Percentiles rank a stretch among this genome's conserved stretches.
Conservation (phyloP, 2,329 filamentous ascomycete species). For the Metarhizium sp. region DNA sequence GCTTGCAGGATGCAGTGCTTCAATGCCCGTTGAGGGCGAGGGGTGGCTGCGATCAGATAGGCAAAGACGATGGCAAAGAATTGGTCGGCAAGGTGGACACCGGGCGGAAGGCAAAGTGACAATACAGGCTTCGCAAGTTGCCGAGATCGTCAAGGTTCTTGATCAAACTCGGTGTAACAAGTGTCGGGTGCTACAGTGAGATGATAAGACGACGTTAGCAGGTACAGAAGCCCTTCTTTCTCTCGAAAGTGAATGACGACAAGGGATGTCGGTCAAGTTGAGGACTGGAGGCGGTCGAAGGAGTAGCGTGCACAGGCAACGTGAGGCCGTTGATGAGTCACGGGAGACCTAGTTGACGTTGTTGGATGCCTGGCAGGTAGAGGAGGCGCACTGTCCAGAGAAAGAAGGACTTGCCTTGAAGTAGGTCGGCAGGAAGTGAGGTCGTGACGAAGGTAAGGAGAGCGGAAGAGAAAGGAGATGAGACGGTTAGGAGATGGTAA, state of each 20-base stretch:
- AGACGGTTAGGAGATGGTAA: conserved; percentile 20
- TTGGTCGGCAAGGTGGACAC: not conserved
- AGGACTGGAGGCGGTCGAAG: conserved; percentile 8
- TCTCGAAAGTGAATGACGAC: conserved; percentile 16
- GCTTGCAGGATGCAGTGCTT: not conserved
- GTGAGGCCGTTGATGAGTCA: conserved; percentile 8
- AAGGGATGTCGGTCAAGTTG: conserved; percentile 11
- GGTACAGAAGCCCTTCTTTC: conserved; percentile 20
- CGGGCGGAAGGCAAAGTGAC: not conserved
- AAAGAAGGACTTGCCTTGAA: conserved; percentile 24
- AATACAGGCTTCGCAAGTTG: not conserved
- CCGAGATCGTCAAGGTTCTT: not conserved
- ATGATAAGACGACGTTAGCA: not conserved
- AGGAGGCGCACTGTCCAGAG: conserved; percentile 24
- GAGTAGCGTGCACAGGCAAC: conserved; percentile 9
- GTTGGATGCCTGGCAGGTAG: conserved; percentile 4
- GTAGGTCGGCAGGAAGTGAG: conserved; percentile 3
- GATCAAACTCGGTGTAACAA: not conserved
- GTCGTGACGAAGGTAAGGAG: conserved; percentile 8
- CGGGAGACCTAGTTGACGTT: not conserved
- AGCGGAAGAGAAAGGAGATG: conserved; percentile 18
- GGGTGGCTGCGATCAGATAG: not conserved
- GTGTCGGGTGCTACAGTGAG: not conserved
- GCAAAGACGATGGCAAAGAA: not conserved
- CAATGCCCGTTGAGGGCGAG: conserved; percentile 1